Conservation (phyloP, 164 flowering plant genomes). For the Nelumbo lutea region DNA sequence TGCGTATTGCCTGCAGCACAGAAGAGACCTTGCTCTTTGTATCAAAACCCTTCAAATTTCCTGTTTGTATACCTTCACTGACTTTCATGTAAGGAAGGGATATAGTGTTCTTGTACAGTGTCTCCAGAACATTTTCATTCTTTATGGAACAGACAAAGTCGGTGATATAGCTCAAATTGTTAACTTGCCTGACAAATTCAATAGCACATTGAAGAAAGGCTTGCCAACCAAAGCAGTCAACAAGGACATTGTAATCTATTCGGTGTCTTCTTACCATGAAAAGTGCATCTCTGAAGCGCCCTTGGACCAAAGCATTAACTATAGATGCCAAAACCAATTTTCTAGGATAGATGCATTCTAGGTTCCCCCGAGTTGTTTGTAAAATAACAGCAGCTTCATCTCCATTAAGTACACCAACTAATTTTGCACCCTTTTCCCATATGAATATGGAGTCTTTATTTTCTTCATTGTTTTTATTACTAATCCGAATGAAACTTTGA, state of each 20-base stretch:
- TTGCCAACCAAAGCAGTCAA: conserved; percentile 81
- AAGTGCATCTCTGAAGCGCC: conserved; percentile 85
- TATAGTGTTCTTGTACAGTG: conserved; percentile 53
- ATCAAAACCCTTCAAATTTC: conserved; percentile 17
- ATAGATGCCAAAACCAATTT: conserved; percentile 78
- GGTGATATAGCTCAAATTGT: conserved; percentile 75
- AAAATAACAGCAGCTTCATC: conserved; percentile 82
- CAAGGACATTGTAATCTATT: conserved; percentile 83
- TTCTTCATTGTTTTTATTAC: conserved; percentile 41
- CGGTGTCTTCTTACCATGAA: conserved; percentile 88
- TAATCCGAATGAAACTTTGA: conserved; percentile 40
- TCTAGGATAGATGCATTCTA: conserved; percentile 90
- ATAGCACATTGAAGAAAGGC: conserved; percentile 52
- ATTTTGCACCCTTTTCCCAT: conserved; percentile 92
- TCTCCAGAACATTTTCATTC: conserved; percentile 64
- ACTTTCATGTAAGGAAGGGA: conserved; percentile 26
- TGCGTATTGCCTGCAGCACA: conserved; percentile 58
- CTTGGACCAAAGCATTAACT: conserved; percentile 65
- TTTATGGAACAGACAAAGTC: conserved; percentile 83
- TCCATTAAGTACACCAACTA: conserved; percentile 83
- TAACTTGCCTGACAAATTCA: conserved; percentile 83
- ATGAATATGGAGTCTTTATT: conserved; percentile 44
- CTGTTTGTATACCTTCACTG: conserved; percentile 16
- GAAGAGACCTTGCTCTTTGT: conserved; percentile 54
- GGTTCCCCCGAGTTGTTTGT: conserved; percentile 81